Percentiles rank a stretch among this genome's conserved stretches.
phyloP scores from a whole-genome alignment of 2,329 filamentous ascomycete genomes.

The Aspergillus uvarum region DNA sequence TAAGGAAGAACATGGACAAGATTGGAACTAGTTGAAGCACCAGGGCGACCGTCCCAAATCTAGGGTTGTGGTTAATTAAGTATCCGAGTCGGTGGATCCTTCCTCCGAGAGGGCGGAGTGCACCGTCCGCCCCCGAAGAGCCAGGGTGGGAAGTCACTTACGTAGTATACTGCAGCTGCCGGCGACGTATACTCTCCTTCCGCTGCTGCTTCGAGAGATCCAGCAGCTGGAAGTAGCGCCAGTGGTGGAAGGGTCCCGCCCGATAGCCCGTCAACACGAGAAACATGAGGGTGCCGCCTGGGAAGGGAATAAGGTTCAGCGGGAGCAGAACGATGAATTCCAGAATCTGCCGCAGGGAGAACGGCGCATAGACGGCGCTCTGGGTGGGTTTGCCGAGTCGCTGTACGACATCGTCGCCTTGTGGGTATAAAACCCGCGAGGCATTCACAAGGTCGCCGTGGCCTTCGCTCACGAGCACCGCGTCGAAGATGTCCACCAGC shows the following conservation, averaged over 20 bases:
- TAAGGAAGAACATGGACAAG: constrained; percentile 88
- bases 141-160: constrained; percentile 32
- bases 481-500: constrained; percentile 80
- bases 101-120: neutral
- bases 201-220: constrained; percentile 72
- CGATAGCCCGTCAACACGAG: constrained; percentile 84
- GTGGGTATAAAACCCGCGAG: constrained; percentile 63
- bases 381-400: constrained; percentile 79
- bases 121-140: neutral
- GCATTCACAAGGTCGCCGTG: constrained; percentile 67
- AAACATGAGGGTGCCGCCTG: constrained; percentile 77
- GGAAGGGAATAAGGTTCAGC: constrained; percentile 79
- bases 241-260: constrained; percentile 84
- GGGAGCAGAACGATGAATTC: constrained; percentile 79
- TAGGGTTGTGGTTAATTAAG: constrained; percentile 26
- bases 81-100: neutral
- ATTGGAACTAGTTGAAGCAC: constrained; percentile 83
- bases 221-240: constrained; percentile 81
- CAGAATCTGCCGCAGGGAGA: constrained; percentile 84
- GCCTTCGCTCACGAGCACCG: constrained; percentile 73
- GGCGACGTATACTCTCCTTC: constrained; percentile 65
- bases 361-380: constrained; percentile 78
- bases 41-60: constrained; percentile 82
- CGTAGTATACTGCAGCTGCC: constrained; percentile 84
- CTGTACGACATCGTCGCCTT: constrained; percentile 71